Evolutionary conservation across 2,329 filamentous ascomycete species (phyloP).

Genomic region (Chalara sp.): DNA sequence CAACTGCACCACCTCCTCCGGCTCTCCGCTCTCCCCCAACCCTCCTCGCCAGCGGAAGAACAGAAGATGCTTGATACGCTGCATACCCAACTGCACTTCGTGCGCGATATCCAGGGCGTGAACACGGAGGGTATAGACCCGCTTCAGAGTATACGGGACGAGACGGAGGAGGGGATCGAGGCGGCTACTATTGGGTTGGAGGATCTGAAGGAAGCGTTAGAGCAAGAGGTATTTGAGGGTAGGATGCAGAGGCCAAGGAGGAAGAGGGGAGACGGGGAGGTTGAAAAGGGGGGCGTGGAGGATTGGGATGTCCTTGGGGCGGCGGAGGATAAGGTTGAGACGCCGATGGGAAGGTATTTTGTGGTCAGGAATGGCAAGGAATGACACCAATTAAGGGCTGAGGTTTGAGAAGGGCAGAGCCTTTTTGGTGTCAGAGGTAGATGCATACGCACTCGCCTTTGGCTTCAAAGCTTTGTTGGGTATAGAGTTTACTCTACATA

Average conservation of each 20-base stretch:
- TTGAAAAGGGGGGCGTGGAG: conserved; percentile 16
- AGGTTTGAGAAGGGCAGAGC: too few relatives aligned
- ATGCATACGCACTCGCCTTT: too few relatives aligned
- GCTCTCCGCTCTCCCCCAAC: conserved; percentile 78
- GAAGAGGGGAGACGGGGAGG: conserved; percentile 7
- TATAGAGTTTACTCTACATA: too few relatives aligned
- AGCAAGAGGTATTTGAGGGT: conserved; percentile 54
- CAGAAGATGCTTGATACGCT: conserved; percentile 66
- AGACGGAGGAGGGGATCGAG: conserved; percentile 49
- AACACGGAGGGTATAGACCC: conserved; percentile 69
- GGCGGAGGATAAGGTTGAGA: conserved; percentile 24
- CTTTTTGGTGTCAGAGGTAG: too few relatives aligned
- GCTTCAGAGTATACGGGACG: conserved; percentile 73
- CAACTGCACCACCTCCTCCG: conserved; percentile 80
- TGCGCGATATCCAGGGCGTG: conserved; percentile 76
- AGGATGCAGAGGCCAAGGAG: conserved; percentile 24
- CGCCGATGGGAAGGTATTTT: conserved; percentile 26
- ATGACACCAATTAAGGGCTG: neutral
- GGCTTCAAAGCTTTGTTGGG: too few relatives aligned
- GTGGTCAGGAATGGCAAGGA: conserved; percentile 28
- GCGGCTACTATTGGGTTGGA: conserved; percentile 54
- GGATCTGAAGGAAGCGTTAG: conserved; percentile 41
- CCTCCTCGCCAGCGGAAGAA: conserved; percentile 57
- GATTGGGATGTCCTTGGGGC: conserved; percentile 25
- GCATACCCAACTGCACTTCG: conserved; percentile 79